Percentiles rank a stretch among this genome's conserved stretches.
phyloP scores from a whole-genome alignment of 1,284 basidiomycete genomes.

The Heterobasidion annosum region DNA sequence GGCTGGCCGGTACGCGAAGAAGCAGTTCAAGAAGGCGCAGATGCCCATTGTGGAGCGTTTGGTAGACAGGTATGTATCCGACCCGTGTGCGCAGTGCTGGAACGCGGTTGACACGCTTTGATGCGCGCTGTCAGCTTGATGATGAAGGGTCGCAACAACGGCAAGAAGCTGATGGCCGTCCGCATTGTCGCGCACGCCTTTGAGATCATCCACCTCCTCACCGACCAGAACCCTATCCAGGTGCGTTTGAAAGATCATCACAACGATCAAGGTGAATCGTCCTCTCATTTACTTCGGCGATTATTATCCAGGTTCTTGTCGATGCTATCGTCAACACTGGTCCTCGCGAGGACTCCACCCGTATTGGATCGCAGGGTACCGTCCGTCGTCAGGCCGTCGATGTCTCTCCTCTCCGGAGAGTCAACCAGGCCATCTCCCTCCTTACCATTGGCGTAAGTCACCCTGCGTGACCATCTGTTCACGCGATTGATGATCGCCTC shows the following conservation, averaged over 20 bases:
- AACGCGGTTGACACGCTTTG: not conserved
- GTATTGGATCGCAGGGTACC: conserved; percentile 99
- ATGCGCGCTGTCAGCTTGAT: conserved; percentile 51
- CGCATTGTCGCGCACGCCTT: conserved; percentile 99
- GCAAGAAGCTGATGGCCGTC: conserved; percentile 99
- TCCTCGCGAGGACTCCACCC: conserved; percentile 99
- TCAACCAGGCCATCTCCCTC: conserved; percentile 96
- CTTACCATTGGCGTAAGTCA: conserved; percentile 87
- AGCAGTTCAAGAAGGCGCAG: conserved; percentile 99
- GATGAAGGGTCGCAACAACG: conserved; percentile 99
- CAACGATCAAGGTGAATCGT: not conserved
- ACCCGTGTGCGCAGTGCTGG: not conserved
- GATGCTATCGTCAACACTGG: conserved; percentile 99
- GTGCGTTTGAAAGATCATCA: conserved; percentile 26
- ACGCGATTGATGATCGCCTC: not conserved
- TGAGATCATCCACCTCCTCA: conserved; percentile 99
- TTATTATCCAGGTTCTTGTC: conserved; percentile 61
- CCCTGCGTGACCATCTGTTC: conserved; percentile 4
- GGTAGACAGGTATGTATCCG: conserved; percentile 81
- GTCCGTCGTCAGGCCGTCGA: conserved; percentile 99
- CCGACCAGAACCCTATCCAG: conserved; percentile 99
- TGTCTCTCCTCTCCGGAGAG: conserved; percentile 95
- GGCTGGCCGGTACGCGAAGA: conserved; percentile 98
- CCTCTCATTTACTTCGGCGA: not conserved
- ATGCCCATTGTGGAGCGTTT: conserved; percentile 99